Evolutionary conservation across 306 rosid genomes (phyloP).

Genomic region (Glycyrrhiza uralensis): DNA sequence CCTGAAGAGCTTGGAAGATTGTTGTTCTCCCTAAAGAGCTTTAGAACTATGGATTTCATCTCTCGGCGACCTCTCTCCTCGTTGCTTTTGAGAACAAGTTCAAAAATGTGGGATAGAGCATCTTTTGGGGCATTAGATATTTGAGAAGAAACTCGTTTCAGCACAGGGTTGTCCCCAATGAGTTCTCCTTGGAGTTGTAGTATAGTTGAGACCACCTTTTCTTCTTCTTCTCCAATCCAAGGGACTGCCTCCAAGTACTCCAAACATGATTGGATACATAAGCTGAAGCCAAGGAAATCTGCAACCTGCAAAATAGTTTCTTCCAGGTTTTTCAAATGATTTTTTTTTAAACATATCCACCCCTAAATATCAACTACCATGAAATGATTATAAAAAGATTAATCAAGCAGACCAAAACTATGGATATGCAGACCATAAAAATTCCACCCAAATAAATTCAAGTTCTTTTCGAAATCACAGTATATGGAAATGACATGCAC

Average conservation of each 20-base stretch:
- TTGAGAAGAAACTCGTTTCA: slow-evolving; percentile 87
- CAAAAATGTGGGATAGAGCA: slow-evolving; percentile 67
- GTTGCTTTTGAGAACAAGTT: slow-evolving; percentile 81
- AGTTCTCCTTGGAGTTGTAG: slow-evolving; percentile 72
- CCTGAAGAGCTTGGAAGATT: slow-evolving; percentile 41
- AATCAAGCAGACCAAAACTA: background rate
- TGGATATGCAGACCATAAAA: background rate
- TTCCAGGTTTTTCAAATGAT: background rate
- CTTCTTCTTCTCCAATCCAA: slow-evolving; percentile 95
- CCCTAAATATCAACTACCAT: background rate
- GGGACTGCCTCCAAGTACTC: slow-evolving; percentile 96
- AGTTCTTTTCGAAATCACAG: background rate
- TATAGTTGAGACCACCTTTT: slow-evolving; percentile 75
- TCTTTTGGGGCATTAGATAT: slow-evolving; percentile 57
- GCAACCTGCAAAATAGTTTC: slow-evolving; percentile 60
- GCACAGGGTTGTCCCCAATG: slow-evolving; percentile 62
- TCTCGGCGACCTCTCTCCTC: slow-evolving; percentile 89
- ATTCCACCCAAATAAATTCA: background rate
- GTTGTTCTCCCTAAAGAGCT: slow-evolving; percentile 78
- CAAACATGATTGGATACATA: slow-evolving; percentile 80
- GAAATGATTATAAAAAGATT: background rate
- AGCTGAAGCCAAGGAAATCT: slow-evolving; percentile 70
- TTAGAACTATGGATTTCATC: slow-evolving; percentile 82
- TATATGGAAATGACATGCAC: background rate
- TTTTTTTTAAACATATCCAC: background rate